Base-by-base conservation (phyloP, 805 yeast genomes). In the Tanozyma kutaoensis region DNA sequence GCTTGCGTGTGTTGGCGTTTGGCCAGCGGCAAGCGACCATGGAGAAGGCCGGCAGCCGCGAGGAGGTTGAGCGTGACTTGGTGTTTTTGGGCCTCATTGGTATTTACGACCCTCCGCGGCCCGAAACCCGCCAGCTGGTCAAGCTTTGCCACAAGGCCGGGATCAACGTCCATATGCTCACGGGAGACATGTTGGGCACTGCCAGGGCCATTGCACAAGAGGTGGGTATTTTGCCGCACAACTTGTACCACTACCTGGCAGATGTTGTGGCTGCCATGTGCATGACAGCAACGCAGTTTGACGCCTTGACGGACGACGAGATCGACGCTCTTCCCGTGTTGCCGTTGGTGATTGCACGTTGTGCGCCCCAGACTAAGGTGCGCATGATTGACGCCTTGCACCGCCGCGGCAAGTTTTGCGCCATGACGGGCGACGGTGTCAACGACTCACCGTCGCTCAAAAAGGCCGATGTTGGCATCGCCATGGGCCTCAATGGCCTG, bases 351-450 rank as follows among this genome's bases (percentile, higher is more conserved):
- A 72, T 79, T 52, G 91, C 91, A 3, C 61, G 91, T 35, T 79
- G 88, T 54, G 79, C 88, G 4, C 91, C 88, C 2, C 76, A 73
- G 46, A 78, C 86, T 14, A 78, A 79, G 47, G 88, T 78, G 12
- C 62, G 84, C 36, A 72, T 79, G 76, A 76, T 79, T 40, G 85
- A 78, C 28, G 86, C 88, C 1, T 62, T 35, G 58, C 72, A 45
- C 64, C 48, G 61, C 30, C 43, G 61, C 24, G 28, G 36, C 6
- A 55, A 53, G 35, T 72, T 50, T 64, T 76, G 51, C 26, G 88
- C 88, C 13, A 79, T 78, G 88, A 76, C 84, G 16, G 84, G 84
- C 35, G 88, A 78, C 47, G 88, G 88, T 36, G 86, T 78, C 24
- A 78, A 78, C 46, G 88, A 78, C 45, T 76, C 85, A 2, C 88